A percentile compares a stretch with the other conserved stretches of the same genome.
Conservation (phyloP, 371 early-diverging fungal genomes). For the Circinella minor region DNA sequence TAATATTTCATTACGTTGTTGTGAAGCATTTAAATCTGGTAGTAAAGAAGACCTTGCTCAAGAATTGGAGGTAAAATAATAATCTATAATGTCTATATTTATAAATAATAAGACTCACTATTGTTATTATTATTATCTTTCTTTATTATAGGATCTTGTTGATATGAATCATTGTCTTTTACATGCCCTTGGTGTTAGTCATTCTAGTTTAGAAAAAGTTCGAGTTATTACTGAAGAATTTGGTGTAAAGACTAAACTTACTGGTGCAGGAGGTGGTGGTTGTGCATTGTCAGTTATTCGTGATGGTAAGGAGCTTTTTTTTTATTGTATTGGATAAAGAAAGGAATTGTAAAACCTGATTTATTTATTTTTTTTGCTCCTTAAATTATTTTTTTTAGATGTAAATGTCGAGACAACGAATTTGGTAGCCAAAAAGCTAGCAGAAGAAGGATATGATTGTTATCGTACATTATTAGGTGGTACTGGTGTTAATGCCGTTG, state of each 20-base stretch:
- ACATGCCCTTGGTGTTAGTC: conserved; percentile 80
- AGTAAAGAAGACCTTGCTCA: conserved; percentile 23
- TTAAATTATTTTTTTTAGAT: conserved; percentile 15
- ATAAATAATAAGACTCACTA: background rate
- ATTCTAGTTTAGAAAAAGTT: conserved; percentile 81
- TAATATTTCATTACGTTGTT: conserved; percentile 63
- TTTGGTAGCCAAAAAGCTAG: conserved; percentile 48
- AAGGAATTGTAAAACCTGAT: background rate
- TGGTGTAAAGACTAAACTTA: conserved; percentile 84
- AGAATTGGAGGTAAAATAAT: conserved; percentile 42
- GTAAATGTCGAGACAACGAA: conserved; percentile 44
- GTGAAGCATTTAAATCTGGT: conserved; percentile 35
- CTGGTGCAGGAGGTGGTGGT: conserved; percentile 98
- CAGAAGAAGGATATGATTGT: conserved; percentile 66
- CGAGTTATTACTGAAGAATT: conserved; percentile 63
- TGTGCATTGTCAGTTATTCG: conserved; percentile 86
- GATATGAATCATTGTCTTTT: conserved; percentile 85
- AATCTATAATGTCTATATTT: too few relatives aligned
- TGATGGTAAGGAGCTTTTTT: conserved; percentile 52
- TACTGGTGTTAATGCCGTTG: conserved; percentile 60
- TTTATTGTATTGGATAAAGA: background rate
- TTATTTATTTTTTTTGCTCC: background rate
- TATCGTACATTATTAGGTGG: conserved; percentile 81
- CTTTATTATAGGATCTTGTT: conserved; percentile 63
- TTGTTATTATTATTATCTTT: too few relatives aligned